These are phyloP conservation scores for Aspergillus olivimuriae DNA, from an alignment of 495 filamentous ascomycete genomes.

Conservation along the genomic window DNA sequence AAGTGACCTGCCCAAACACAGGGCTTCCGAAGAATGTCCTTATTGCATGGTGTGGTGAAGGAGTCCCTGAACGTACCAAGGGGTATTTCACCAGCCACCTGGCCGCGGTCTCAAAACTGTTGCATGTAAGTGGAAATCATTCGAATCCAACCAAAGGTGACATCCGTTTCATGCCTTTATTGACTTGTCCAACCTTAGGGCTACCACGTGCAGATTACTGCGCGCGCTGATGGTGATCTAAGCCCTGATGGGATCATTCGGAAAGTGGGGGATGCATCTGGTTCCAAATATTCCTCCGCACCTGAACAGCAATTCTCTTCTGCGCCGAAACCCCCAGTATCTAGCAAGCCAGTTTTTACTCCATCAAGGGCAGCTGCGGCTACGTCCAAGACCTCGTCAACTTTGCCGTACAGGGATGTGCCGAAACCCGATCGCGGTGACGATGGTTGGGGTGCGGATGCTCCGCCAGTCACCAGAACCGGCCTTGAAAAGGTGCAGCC, in stretches of 20 bases:
- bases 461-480: constrained; percentile 76
- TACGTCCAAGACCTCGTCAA: constrained; percentile 55
- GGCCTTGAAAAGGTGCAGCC: constrained; percentile 89
- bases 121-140: constrained; percentile 68
- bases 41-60: constrained; percentile 96
- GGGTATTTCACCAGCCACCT: constrained; percentile 96
- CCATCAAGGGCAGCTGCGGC: constrained; percentile 64
- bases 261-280: constrained; percentile 93
- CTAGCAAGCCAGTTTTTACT: constrained; percentile 84
- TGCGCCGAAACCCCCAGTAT: constrained; percentile 60
- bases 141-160: too few relatives aligned
- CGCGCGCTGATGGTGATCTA: constrained; percentile 82
- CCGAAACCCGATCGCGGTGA: constrained; percentile 48
- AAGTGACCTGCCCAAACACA: constrained; percentile 92
- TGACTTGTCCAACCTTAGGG: constrained; percentile 45
- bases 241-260: constrained; percentile 81
- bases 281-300: constrained; percentile 80
- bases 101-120: constrained; percentile 77
- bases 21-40: constrained; percentile 86
- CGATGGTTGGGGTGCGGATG: constrained; percentile 96
- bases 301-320: constrained; percentile 40
- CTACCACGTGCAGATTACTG: constrained; percentile 95
- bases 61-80: constrained; percentile 96
- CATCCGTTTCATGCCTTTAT: too few relatives aligned
- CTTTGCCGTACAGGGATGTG: constrained; percentile 34